These are phyloP conservation scores for Penicillium sp. DNA, from an alignment of 2,329 filamentous ascomycete genomes.

Conservation along the genomic window DNA sequence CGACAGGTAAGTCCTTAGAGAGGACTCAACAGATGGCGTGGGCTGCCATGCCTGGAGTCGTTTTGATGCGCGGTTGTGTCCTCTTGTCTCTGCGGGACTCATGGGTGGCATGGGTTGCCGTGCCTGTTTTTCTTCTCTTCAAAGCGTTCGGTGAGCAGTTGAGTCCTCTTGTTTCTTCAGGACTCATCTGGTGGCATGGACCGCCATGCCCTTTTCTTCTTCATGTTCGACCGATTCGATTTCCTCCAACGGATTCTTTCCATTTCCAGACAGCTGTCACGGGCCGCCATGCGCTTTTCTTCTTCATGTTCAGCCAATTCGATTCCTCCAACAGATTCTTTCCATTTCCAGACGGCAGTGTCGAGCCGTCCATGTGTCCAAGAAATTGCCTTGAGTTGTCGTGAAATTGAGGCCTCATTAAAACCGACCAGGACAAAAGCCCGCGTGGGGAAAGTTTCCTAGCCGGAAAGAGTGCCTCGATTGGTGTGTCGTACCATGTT, in stretches of 20 bases:
- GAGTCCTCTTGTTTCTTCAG: not conserved
- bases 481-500: not conserved
- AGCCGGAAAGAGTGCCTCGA: constrained; percentile 2
- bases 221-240: not conserved
- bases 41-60: too few species aligned
- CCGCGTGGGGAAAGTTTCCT: not conserved
- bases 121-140: not conserved
- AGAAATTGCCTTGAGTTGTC: not conserved
- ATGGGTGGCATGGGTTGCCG: not conserved
- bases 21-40: too few species aligned
- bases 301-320: not conserved
- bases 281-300: not conserved
- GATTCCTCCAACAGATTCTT: not conserved
- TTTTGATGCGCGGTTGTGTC: too few species aligned
- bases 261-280: too few species aligned
- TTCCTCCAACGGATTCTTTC: too few species aligned
- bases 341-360: not conserved
- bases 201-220: not conserved
- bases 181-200: not conserved
- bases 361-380: not conserved
- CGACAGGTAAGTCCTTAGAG: too few species aligned
- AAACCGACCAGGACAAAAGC: not conserved
- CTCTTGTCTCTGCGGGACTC: not conserved
- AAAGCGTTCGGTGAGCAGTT: not conserved
- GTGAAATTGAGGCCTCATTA: not conserved